A percentile compares a stretch with the other conserved stretches of the same genome.
These are phyloP conservation scores for Pleochaeta shiraiana DNA, from an alignment of 2,329 filamentous ascomycete genomes.

Conservation along the genomic window DNA sequence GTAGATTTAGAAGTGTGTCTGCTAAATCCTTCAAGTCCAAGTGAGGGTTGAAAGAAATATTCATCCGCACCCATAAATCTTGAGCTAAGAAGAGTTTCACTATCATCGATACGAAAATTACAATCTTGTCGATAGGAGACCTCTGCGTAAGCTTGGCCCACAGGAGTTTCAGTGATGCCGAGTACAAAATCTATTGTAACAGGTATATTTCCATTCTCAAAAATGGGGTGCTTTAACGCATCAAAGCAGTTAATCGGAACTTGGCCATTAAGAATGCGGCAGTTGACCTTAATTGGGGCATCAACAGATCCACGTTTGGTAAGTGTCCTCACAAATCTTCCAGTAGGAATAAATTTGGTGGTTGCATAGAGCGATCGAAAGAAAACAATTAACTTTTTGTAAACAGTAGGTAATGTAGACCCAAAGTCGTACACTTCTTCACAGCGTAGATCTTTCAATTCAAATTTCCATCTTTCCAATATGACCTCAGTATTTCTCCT, in stretches of 20 bases:
- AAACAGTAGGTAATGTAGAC: conserved; percentile 56
- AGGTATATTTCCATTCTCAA: conserved; percentile 32
- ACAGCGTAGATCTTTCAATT: conserved; percentile 42
- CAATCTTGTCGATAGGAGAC: conserved; percentile 76
- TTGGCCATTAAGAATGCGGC: conserved; percentile 46
- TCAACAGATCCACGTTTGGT: conserved; percentile 44
- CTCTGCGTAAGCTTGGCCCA: conserved; percentile 60
- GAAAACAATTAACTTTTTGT: conserved; percentile 92
- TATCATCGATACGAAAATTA: conserved; percentile 78
- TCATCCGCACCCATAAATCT: conserved; percentile 86
- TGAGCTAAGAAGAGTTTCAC: conserved; percentile 76
- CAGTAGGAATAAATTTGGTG: conserved; percentile 62
- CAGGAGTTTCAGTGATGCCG: conserved; percentile 66
- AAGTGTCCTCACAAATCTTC: conserved; percentile 55
- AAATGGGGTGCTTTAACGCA: conserved; percentile 47
- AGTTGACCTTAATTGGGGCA: conserved; percentile 47
- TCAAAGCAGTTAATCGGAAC: conserved; percentile 36
- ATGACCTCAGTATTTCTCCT: conserved; percentile 48
- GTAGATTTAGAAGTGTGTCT: conserved; percentile 19
- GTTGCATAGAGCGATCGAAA: conserved; percentile 77
- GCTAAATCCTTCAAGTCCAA: conserved; percentile 24
- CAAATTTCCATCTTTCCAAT: conserved; percentile 77
- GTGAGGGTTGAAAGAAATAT: conserved; percentile 61
- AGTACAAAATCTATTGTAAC: conserved; percentile 60
- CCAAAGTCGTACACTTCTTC: conserved; percentile 33